These are phyloP conservation scores for Diaporthe vaccinii DNA, from an alignment of 2,329 filamentous ascomycete genomes.

Conservation along the genomic window DNA sequence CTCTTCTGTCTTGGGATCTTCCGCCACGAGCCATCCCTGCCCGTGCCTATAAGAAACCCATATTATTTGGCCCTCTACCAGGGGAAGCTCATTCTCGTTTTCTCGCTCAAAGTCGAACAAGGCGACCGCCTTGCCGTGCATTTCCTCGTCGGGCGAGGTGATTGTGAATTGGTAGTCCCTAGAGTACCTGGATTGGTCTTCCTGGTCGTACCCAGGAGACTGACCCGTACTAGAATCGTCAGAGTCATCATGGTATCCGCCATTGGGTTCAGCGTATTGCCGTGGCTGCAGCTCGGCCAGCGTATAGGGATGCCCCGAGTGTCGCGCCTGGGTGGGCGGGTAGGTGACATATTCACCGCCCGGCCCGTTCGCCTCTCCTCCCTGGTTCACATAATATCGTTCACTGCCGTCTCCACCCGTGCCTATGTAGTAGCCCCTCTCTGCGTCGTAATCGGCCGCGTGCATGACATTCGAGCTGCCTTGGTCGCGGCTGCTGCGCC, in stretches of 20 bases:
- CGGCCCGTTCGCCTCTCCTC: slow-evolving; percentile 79
- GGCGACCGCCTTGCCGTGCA: slow-evolving; percentile 96
- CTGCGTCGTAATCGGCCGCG: slow-evolving; percentile 67
- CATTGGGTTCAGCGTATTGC: slow-evolving; percentile 60
- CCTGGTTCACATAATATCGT: slow-evolving; percentile 80
- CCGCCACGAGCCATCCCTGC: slow-evolving; percentile 96
- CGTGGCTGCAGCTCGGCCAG: slow-evolving; percentile 60
- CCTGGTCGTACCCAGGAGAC: slow-evolving; percentile 69
- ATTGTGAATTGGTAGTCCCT: slow-evolving; percentile 96
- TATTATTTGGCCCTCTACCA: slow-evolving; percentile 95
- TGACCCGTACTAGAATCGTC: slow-evolving; percentile 71
- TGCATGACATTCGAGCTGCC: slow-evolving; percentile 59
- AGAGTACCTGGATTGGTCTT: slow-evolving; percentile 85
- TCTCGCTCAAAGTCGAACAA: slow-evolving; percentile 95
- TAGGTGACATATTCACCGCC: slow-evolving; percentile 88
- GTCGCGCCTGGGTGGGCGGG: slow-evolving; percentile 73
- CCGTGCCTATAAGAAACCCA: slow-evolving; percentile 96
- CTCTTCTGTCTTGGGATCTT: slow-evolving; percentile 94
- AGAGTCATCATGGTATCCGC: slow-evolving; percentile 67
- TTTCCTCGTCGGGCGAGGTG: slow-evolving; percentile 94
- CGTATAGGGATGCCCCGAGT: slow-evolving; percentile 65
- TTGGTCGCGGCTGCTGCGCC: slow-evolving; percentile 59
- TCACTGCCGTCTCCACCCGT: slow-evolving; percentile 79
- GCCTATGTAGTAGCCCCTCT: slow-evolving; percentile 76
- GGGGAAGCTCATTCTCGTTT: slow-evolving; percentile 94